Evolutionary conservation across 2,329 filamentous ascomycete genomes (phyloP).

Genomic region (Microascus cirrosus): DNA sequence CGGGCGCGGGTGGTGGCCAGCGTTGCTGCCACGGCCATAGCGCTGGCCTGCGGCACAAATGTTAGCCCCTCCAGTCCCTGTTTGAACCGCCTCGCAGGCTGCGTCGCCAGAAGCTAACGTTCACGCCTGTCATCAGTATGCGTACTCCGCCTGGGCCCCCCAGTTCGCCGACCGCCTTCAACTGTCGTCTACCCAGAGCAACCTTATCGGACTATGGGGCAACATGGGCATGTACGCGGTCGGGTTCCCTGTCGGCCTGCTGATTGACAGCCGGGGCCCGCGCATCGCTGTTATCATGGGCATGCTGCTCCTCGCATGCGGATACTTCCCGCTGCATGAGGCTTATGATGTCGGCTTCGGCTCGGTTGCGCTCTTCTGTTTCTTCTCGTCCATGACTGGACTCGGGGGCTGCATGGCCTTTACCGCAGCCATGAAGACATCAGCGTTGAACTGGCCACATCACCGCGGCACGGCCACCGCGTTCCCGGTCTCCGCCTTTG

Average conservation of each 20-base stretch:
- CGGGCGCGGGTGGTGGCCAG: conserved; percentile 70
- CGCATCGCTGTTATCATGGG: conserved; percentile 68
- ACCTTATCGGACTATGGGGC: conserved; percentile 77
- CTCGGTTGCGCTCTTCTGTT: conserved; percentile 53
- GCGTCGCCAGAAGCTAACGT: not conserved
- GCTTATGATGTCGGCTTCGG: conserved; percentile 62
- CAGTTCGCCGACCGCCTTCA: conserved; percentile 83
- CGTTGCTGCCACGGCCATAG: conserved; percentile 71
- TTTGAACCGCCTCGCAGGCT: not conserved
- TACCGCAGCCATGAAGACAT: conserved; percentile 72
- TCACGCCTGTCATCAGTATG: conserved; percentile 53
- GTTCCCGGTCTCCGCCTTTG: conserved; percentile 86
- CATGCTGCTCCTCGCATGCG: conserved; percentile 57
- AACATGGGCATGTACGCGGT: conserved; percentile 90
- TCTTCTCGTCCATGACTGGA: conserved; percentile 79
- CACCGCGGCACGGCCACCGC: conserved; percentile 90
- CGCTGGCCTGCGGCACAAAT: conserved; percentile 87
- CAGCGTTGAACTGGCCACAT: conserved; percentile 82
- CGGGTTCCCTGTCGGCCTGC: conserved; percentile 79
- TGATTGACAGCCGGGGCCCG: conserved; percentile 75
- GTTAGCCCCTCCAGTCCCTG: conserved; percentile 34
- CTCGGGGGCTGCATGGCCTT: conserved; percentile 89
- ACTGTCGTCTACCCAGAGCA: conserved; percentile 84
- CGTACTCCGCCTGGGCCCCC: conserved; percentile 94
- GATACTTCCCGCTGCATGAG: conserved; percentile 76